Evolutionary conservation across 805 yeast species (phyloP).

Genomic region (Candida stauntonica): DNA sequence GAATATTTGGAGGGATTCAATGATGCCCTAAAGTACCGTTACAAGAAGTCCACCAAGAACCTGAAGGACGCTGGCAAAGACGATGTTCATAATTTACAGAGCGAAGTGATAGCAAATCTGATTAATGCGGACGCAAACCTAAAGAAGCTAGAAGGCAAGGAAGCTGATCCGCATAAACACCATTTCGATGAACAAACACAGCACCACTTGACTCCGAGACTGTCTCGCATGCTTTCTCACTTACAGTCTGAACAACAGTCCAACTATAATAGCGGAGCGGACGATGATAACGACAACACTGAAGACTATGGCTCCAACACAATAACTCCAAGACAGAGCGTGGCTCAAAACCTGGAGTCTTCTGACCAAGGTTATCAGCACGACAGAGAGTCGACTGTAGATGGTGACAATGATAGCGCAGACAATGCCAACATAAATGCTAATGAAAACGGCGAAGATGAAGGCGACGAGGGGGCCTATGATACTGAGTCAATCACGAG

Average conservation of each 20-base stretch:
- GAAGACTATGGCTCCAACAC: constrained; percentile 6
- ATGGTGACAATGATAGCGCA: constrained; percentile 5
- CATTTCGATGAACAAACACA: constrained; percentile 2
- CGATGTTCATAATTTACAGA: constrained; percentile 14
- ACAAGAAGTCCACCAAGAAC: constrained; percentile 30
- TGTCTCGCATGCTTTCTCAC: constrained; percentile 3
- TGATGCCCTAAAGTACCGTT: constrained; percentile 58
- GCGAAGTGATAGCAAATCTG: constrained; percentile 19
- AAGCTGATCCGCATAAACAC: constrained; percentile 20
- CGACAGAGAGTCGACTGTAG: constrained; percentile 5
- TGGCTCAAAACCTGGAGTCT: neutral
- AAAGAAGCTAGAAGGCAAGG: constrained; percentile 23
- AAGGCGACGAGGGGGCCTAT: constrained; percentile 28
- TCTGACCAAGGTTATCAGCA: neutral
- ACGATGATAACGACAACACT: no score
- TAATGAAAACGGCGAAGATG: constrained; percentile 34
- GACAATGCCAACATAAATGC: no score
- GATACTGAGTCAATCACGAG: constrained; percentile 45
- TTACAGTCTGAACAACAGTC: constrained; percentile 7
- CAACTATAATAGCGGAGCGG: constrained; percentile 2
- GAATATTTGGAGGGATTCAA: constrained; percentile 68
- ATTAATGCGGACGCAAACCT: constrained; percentile 25
- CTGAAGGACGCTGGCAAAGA: constrained; percentile 11
- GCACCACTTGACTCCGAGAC: constrained; percentile 8
- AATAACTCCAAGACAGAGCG: constrained; percentile 3